phyloP scores from a whole-genome alignment of 305 asterid species.

The Solanum hybrid region DNA sequence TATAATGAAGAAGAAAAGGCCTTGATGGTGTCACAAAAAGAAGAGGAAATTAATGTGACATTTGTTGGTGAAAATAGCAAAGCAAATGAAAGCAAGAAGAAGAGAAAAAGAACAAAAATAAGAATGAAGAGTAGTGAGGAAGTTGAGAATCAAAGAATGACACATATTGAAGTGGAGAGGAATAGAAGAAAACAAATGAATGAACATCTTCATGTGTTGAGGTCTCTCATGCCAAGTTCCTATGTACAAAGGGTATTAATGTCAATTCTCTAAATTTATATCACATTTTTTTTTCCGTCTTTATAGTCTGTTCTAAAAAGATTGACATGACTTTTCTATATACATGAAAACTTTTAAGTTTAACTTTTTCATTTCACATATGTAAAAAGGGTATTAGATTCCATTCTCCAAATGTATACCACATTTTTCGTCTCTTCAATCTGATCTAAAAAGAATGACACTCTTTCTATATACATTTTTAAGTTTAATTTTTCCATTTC shows the following conservation, averaged over 20 bases:
- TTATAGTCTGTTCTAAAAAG: accelerated
- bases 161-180: conserved; percentile 93
- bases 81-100: conserved; percentile 38
- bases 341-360: too few relatives aligned
- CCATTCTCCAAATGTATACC: not conserved
- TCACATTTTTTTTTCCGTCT: not conserved
- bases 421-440: accelerated
- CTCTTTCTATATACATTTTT: not conserved
- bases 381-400: conserved; percentile 17
- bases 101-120: conserved; percentile 66
- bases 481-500: not conserved
- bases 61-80: conserved; percentile 30
- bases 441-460: not conserved
- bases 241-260: conserved; percentile 79
- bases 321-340: not conserved
- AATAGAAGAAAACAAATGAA: conserved; percentile 97
- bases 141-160: conserved; percentile 96
- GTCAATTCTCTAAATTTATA: not conserved
- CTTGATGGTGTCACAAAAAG: not conserved
- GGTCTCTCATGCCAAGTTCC: conserved; percentile 93
- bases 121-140: conserved; percentile 70
- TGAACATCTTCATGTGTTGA: conserved; percentile 79
- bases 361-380: too few relatives aligned
- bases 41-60: not conserved
- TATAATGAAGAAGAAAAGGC: not conserved